Base-by-base conservation (phyloP, 1,139 yeast species). In the Blastobotrys serpentis region DNA sequence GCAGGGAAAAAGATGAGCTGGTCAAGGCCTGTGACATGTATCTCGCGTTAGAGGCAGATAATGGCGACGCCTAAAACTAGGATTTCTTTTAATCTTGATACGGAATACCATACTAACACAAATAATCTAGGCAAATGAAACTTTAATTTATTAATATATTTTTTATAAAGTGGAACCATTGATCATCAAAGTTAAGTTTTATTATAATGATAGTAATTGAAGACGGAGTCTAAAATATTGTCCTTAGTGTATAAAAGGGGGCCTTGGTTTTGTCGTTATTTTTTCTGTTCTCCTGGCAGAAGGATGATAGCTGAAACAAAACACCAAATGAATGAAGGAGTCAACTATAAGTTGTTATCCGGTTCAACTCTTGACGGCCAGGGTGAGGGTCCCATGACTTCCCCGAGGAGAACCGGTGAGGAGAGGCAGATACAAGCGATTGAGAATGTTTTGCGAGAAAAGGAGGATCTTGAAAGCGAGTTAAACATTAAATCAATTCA, bases 1-100 rank as follows among this genome's bases (percentile, higher is more conserved):
- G 76, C 25, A 65, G 64, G 19, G 86, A 81, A 60, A 82, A 81
- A 62, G 74, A 72, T 34, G 82, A 78, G 53, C 68, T 82, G 34
- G 73, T 79, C 11, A 69, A 71, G 51, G 70, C 78, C 37, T 75
- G 81, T 70, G 84, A 79, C 45, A 69, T 70, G 53, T 68, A 68
- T 48, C 46, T 63, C 18, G 55, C 46, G 16, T 13, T 38, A n/a
- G 47, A 56, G 53, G 56, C 53, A 18, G 56, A 46, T 22, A 23
- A 23, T 23, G 26, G n/a, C n/a, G n/a, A n/a, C n/a, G n/a, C n/a
- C n/a, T n/a, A n/a, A n/a, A n/a, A n/a, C n/a, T n/a, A n/a, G n/a
- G n/a, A n/a, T n/a, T n/a, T n/a, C n/a, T n/a, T n/a, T n/a, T n/a
- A n/a, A n/a, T n/a, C n/a, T n/a, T n/a, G n/a, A n/a, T n/a, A n/a